Evolutionary conservation across 116 monocot genomes (phyloP).

Genomic region (Papilionanthe hybrid): DNA sequence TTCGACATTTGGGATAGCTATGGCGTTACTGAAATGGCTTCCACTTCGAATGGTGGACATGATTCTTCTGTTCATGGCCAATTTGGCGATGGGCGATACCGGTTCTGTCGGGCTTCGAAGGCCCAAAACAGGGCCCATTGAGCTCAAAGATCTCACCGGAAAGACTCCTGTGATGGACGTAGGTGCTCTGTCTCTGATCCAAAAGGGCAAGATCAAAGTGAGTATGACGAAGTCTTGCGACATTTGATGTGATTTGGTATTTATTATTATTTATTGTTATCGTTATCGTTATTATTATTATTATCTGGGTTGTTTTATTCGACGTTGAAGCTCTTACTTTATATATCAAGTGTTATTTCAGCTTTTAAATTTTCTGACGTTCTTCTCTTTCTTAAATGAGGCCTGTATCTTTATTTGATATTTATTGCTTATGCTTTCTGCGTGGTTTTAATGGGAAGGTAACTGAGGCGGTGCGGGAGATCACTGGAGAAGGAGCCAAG

Average conservation of each 20-base stretch:
- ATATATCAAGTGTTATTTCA: neutral
- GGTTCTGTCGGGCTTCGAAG: constrained; percentile 53
- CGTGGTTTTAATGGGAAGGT: constrained; percentile 26
- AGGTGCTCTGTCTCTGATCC: constrained; percentile 61
- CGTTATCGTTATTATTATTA: neutral
- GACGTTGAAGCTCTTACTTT: neutral
- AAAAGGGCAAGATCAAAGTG: constrained; percentile 67
- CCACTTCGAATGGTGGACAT: constrained; percentile 56
- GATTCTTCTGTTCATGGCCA: constrained; percentile 45
- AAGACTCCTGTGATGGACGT: constrained; percentile 80
- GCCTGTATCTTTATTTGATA: constrained; percentile 1
- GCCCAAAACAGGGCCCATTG: constrained; percentile 64
- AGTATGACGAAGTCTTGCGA: neutral
- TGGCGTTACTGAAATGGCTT: constrained; percentile 58
- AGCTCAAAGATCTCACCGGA: constrained; percentile 74
- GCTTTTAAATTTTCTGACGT: neutral
- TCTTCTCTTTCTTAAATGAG: neutral
- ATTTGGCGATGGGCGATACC: constrained; percentile 46
- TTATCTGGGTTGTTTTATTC: neutral
- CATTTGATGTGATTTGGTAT: neutral
- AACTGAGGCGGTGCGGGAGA: constrained; percentile 54
- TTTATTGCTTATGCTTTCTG: neutral
- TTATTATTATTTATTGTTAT: neutral
- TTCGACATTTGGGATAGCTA: constrained; percentile 69
- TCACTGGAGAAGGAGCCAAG: constrained; percentile 55